Conservation (phyloP, 2,329 filamentous ascomycete genomes). For the Cordyceps cicadae region DNA sequence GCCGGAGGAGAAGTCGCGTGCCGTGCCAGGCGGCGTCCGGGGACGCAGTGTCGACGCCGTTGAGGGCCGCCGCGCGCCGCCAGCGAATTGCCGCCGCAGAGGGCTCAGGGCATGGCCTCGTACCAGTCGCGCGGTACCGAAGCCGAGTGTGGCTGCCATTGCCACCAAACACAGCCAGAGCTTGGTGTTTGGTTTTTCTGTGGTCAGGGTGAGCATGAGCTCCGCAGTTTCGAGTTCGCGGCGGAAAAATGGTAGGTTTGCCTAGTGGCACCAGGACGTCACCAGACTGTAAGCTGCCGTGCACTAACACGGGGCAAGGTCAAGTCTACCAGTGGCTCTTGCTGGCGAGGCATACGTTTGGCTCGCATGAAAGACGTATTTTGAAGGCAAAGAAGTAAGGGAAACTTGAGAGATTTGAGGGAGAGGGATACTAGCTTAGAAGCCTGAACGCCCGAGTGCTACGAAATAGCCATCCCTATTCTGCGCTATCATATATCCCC, state of each 20-base stretch:
- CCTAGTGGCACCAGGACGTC: conserved; percentile 6
- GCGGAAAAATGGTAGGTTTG: neutral
- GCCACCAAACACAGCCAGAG: conserved; percentile 14
- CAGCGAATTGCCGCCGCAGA: conserved; percentile 22
- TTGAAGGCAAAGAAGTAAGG: neutral
- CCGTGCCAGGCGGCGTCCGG: conserved; percentile 12
- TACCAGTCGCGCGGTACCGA: conserved; percentile 27
- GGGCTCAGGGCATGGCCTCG: conserved; percentile 24
- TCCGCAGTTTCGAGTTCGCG: neutral
- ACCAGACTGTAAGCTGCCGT: conserved; percentile 3
- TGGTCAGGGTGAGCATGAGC: conserved; percentile 11
- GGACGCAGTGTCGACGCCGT: conserved; percentile 19
- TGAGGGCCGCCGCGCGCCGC: conserved; percentile 19
- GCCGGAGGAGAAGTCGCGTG: conserved; percentile 26
- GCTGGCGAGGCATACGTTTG: neutral
- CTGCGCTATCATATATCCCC: conserved; percentile 1
- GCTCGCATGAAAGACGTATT: neutral
- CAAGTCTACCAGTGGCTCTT: neutral
- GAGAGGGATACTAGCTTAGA: neutral
- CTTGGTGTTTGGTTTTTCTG: conserved; percentile 12
- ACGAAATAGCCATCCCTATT: neutral
- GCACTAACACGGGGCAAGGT: neutral
- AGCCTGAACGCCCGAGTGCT: neutral
- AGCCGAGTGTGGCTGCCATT: conserved; percentile 27
- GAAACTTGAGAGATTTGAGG: neutral